These are phyloP conservation scores for Phaeotremella fagi DNA, from an alignment of 768 basidiomycete species.

Conservation along the genomic window DNA sequence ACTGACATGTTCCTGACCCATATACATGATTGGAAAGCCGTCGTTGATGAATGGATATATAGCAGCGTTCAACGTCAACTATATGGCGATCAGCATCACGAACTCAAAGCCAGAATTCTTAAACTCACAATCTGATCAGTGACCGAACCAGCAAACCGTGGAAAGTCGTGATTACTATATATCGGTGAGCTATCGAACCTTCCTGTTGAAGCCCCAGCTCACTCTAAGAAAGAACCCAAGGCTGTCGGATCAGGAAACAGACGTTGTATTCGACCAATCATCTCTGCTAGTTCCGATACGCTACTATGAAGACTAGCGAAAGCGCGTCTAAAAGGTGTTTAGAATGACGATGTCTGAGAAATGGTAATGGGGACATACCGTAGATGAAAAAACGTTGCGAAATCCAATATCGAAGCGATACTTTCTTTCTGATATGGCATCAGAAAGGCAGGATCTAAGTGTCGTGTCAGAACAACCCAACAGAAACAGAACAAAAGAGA, in stretches of 20 bases:
- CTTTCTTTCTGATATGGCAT: conserved; percentile 42
- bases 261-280: conserved; percentile 32
- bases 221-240: conserved; percentile 47
- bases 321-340: conserved; percentile 26
- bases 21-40: conserved; percentile 49
- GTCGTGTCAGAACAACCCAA: not conserved
- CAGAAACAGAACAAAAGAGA: not conserved
- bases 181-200: not conserved
- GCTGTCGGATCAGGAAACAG: conserved; percentile 41
- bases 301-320: conserved; percentile 31
- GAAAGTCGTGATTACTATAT: conserved; percentile 48
- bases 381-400: conserved; percentile 44
- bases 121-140: conserved; percentile 32
- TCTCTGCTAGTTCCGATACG: conserved; percentile 33
- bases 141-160: conserved; percentile 33
- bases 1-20: conserved; percentile 40
- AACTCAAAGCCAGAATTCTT: not conserved
- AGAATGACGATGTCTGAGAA: not conserved
- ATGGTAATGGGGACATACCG: conserved; percentile 10
- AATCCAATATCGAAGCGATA: conserved; percentile 44
- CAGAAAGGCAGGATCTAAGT: conserved; percentile 41
- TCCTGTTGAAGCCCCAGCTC: conserved; percentile 11
- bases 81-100: not conserved
- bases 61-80: conserved; percentile 47
- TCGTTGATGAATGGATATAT: conserved; percentile 48